Evolutionary conservation across 106 monocot species (phyloP).

Genomic region (Acorus calamus): DNA sequence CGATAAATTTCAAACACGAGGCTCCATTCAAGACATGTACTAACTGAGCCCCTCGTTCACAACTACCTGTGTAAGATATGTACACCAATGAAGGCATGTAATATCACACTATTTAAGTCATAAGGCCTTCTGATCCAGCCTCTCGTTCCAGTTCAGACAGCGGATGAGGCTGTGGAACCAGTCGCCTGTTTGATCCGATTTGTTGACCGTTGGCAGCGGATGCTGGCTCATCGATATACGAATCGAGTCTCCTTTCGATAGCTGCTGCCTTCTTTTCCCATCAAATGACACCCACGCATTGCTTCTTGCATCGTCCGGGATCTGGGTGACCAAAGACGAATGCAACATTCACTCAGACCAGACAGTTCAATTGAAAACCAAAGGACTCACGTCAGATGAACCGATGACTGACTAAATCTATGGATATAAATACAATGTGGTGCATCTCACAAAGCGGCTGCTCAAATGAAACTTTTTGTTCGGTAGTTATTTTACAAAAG

Average conservation of each 20-base stretch:
- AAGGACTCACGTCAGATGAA: too few relatives aligned
- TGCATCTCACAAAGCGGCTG: background rate
- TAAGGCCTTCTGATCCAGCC: conserved; percentile 86
- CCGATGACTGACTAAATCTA: background rate
- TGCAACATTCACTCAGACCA: too few relatives aligned
- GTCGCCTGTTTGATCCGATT: conserved; percentile 93
- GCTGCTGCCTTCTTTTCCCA: conserved; percentile 94
- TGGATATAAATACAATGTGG: background rate
- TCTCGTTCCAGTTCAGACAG: conserved; percentile 96
- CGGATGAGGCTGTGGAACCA: conserved; percentile 93
- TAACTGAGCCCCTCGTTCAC: too few relatives aligned
- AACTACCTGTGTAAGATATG: background rate
- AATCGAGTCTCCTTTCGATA: conserved; percentile 85
- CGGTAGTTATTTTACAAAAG: too few relatives aligned
- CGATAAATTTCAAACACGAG: too few relatives aligned
- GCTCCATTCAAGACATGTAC: too few relatives aligned
- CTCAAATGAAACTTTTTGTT: too few relatives aligned
- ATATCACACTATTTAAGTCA: conserved; percentile 11
- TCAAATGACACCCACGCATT: conserved; percentile 99
- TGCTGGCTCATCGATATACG: conserved; percentile 89
- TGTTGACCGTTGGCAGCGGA: conserved; percentile 95
- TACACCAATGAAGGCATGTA: background rate
- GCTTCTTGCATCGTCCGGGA: conserved; percentile 68
- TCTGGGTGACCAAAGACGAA: conserved; percentile 44
- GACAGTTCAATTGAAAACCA: too few relatives aligned